Percentiles rank a stretch among this genome's conserved stretches.
phyloP scores from a whole-genome alignment of 805 yeast species.

The Suhomyces tanzawaensis region DNA sequence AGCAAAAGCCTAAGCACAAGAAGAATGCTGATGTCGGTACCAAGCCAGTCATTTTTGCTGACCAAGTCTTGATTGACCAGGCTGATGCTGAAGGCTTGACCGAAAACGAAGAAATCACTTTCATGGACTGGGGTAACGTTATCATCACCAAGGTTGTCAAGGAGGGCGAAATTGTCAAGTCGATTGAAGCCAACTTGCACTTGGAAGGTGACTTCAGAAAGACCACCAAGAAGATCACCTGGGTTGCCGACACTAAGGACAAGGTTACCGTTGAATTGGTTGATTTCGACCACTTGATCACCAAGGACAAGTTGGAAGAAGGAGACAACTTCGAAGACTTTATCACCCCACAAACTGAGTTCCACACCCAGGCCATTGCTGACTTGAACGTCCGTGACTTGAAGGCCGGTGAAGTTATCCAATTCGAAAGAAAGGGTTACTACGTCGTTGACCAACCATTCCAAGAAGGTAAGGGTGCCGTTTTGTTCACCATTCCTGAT shows the following conservation, averaged over 20 bases:
- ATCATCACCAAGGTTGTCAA: conserved; percentile 24
- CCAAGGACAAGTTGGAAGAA: conserved; percentile 33
- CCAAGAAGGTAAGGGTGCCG: conserved; percentile 20
- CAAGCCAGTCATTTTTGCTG: conserved; percentile 23
- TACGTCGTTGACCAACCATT: conserved; percentile 24
- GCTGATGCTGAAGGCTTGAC: conserved; percentile 24
- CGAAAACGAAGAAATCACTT: conserved; percentile 29
- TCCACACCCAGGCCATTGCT: conserved; percentile 23
- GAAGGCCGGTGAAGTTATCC: conserved; percentile 27
- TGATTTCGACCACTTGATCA: conserved; percentile 33
- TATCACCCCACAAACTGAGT: conserved; percentile 27
- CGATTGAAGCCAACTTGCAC: conserved; percentile 27
- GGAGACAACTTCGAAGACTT: conserved; percentile 30
- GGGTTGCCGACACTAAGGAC: conserved; percentile 31
- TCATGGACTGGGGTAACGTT: conserved; percentile 34
- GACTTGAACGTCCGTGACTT: conserved; percentile 24
- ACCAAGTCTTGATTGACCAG: conserved; percentile 24
- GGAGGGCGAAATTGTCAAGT: conserved; percentile 23
- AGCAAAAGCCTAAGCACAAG: conserved; percentile 30
- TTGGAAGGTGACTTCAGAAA: conserved; percentile 34
- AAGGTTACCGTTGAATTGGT: conserved; percentile 25
- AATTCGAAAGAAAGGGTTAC: conserved; percentile 32
- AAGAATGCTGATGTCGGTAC: conserved; percentile 28
- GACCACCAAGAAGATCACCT: conserved; percentile 29
- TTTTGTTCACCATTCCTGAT: conserved; percentile 30